Base-by-base conservation (phyloP, 106 monocot genomes). In the Xerophyta viscosa region DNA sequence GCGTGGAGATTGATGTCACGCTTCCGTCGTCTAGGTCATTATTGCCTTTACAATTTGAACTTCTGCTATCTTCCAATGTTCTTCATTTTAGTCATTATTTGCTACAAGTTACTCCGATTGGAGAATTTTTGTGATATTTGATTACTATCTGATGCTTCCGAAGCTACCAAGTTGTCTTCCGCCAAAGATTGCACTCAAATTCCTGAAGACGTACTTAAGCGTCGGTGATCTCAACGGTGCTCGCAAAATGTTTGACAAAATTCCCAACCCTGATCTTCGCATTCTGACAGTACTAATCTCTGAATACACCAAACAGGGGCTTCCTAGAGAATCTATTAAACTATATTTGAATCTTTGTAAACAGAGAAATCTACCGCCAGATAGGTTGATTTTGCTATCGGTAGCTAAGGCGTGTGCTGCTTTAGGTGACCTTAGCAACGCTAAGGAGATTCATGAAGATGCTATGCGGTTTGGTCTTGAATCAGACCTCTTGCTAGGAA, bases 181-280 rank as follows among this genome's bases (percentile, higher is more conserved):
- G 8, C 37, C 50, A 18, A n/a, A 44, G 18, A 1, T 67, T 20
- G 30, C 19, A 20, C 37, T 52, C 49, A 46, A 64, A 28, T 65
- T 71, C 29, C 47, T 80, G 18, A 57, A 50, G 27, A 17, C 21
- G 5, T 52, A 56, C 29, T 8, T 82, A 12, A 48, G 41, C 20
- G 28, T 58, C 13, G 81, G 81, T 8, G 54, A 75, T 2, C 58
- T 87, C 25, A 20, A 44, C 2, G 23, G 20, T 41, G 87, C 87
- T 19, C 74, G 74, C 4, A 14, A 64, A 2, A 64, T 82, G 65
- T 78, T 82, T 23, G 81, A 87, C 52, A 57, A 58, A 71, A 71
- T 71, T 74, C 74, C 74, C 30, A n/a, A 74, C 12, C 81, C 67
- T 28, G 77, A 78, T 29, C 44, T 77, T 17, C 75, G 68, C 49